Conservation (phyloP, 1,139 yeast genomes). For the Sugiyamaella neomexicana region DNA sequence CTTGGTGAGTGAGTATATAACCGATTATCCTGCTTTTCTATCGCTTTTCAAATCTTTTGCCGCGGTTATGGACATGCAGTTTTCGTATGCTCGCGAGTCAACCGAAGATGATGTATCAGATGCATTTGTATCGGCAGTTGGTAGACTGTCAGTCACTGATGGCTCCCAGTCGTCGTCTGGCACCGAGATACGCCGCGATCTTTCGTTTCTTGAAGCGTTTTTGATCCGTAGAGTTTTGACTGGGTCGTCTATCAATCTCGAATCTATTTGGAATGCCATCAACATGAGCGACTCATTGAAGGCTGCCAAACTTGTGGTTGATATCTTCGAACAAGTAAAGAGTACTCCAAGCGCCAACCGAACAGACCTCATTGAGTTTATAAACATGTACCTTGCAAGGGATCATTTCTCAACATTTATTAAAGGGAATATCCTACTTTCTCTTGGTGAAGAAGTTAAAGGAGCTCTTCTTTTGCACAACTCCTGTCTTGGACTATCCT, state of each 20-base stretch:
- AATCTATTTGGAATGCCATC: conserved; percentile 8
- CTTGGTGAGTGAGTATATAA: conserved; percentile 26
- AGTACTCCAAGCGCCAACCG: neutral
- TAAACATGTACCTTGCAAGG: conserved; percentile 25
- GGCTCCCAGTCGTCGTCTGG: neutral
- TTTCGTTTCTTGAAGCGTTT: conserved; percentile 8
- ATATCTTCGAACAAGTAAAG: conserved; percentile 2
- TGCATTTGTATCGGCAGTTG: conserved; percentile 9
- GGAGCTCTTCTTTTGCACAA: conserved; percentile 25
- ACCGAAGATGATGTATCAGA: conserved; percentile 1
- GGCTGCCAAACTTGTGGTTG: conserved; percentile 2
- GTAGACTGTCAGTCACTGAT: conserved; percentile 13
- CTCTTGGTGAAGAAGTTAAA: conserved; percentile 24
- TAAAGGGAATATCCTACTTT: conserved; percentile 28
- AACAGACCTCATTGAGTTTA: conserved; percentile 12
- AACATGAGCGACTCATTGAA: neutral
- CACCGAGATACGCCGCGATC: neutral
- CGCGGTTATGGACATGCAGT: conserved; percentile 21
- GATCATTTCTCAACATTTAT: conserved; percentile 31
- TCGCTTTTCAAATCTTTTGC: conserved; percentile 24
- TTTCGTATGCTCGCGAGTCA: neutral
- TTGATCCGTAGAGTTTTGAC: neutral
- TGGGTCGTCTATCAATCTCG: neutral
- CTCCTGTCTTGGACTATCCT: conserved; percentile 25
- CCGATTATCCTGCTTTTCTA: conserved; percentile 25